Evolutionary conservation across 2,329 filamentous ascomycete genomes (phyloP).

Genomic region (Talaromyces marneffei): DNA sequence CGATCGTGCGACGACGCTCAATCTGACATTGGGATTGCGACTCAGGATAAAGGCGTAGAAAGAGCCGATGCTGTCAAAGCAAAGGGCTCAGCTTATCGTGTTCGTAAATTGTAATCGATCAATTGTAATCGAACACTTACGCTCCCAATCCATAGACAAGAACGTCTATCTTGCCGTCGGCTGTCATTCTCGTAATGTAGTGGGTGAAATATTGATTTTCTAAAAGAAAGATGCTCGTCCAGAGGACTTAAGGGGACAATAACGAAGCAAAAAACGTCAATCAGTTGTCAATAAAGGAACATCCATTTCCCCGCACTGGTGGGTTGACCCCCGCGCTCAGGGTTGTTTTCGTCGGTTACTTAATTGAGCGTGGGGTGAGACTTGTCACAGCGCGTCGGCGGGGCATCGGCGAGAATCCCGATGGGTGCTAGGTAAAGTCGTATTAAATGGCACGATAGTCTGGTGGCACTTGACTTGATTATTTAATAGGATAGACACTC

Average conservation of each 20-base stretch:
- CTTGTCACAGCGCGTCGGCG: neutral
- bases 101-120: neutral
- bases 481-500: too few species aligned
- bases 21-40: constrained; percentile 34
- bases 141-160: constrained; percentile 52
- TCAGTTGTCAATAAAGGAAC: neutral
- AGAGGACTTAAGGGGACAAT: too few species aligned
- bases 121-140: constrained; percentile 37
- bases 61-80: constrained; percentile 47
- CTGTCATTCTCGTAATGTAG: constrained; percentile 12
- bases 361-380: constrained; percentile 2
- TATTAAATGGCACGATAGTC: too few species aligned
- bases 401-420: constrained; percentile 6
- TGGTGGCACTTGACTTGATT: too few species aligned
- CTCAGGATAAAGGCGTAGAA: constrained; percentile 54
- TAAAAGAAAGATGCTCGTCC: too few species aligned
- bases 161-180: constrained; percentile 32
- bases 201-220: too few species aligned
- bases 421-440: too few species aligned
- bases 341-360: neutral
- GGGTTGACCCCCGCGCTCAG: neutral
- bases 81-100: neutral
- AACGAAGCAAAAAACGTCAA: neutral
- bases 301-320: neutral
- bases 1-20: constrained; percentile 43